Evolutionary conservation across 202 grass and related monocot species (phyloP).

Genomic region (Setaria italica): DNA sequence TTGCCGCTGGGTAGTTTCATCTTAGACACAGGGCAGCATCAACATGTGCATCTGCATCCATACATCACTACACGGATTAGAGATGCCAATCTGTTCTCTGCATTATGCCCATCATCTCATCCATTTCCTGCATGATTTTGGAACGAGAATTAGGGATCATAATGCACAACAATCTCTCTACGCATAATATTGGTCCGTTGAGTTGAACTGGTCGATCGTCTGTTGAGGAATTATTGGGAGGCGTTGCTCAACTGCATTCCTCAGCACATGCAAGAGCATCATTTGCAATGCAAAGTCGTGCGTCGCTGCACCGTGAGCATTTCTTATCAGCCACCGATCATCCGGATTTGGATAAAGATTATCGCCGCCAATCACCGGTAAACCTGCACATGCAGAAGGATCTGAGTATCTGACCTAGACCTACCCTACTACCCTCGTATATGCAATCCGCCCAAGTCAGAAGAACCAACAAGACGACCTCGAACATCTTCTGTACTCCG

Average conservation of each 20-base stretch:
- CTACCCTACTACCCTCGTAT: neutral
- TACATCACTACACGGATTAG: conserved; percentile 5
- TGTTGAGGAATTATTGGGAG: conserved; percentile 39
- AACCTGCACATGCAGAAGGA: conserved; percentile 36
- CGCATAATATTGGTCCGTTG: conserved; percentile 14
- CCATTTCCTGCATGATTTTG: conserved; percentile 31
- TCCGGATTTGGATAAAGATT: conserved; percentile 44
- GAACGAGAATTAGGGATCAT: neutral
- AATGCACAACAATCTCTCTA: neutral
- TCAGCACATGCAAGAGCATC: conserved; percentile 44
- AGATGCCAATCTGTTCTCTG: conserved; percentile 38
- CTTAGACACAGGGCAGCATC: neutral
- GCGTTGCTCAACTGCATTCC: conserved; percentile 30
- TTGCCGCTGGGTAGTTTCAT: conserved; percentile 24
- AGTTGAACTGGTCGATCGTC: conserved; percentile 29
- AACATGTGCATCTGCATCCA: conserved; percentile 26
- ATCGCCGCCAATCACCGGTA: conserved; percentile 21
- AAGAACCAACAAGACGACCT: neutral
- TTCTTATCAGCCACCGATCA: conserved; percentile 23
- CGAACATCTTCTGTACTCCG: neutral
- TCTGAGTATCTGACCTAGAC: conserved; percentile 35
- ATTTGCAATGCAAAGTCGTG: conserved; percentile 9
- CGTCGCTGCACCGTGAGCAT: neutral
- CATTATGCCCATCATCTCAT: neutral
- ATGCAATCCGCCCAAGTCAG: conserved; percentile 25